Evolutionary conservation across 2,329 filamentous ascomycete genomes (phyloP), one percentile per base, ranked within the genome.

Genomic region (Cordyceps sp.): DNA sequence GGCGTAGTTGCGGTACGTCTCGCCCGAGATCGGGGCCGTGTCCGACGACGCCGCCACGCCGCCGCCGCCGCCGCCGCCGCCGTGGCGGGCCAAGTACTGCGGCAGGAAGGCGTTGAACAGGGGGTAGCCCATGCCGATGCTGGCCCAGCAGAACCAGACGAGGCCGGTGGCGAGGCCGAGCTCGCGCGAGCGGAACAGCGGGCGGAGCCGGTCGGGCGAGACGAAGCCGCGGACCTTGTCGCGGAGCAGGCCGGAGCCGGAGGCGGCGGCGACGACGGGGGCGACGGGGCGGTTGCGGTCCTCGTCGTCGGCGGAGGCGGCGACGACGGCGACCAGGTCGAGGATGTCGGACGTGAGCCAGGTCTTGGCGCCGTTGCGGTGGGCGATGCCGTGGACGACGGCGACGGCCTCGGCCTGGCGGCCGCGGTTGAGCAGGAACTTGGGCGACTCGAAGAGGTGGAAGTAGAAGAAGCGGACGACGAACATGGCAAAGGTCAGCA

Each of bases 101-200:
- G 84, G 84, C n/a, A 93, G 64, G 55, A 92, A 92, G 32, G 80
- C 78, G 52, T 90, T 90, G 66, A 88, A 93, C 2, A 93, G 68
- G 1, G 82, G 83, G 46, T 88, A 92, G 3, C 76, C 82, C 72
- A 92, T 79, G 37, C 83, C 83, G 41, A 92, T 86, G 12, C 72
- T 76, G 0, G 75, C 66, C 83, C 83, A 92, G 49, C 73, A 75
- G 53, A 85, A 80, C 79, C 79, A 85, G 30, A 88, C 60, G 16
- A 74, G 54, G 4, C 40, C 44, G 1, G 69, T 73, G 25, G 66
- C 61, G 32, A 59, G 41, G 32, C 58, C 66, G 7, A 71, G 57
- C 33, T 61, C 66, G 41, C 58, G 66, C 34, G 46, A 64, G 37
- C 57, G 55, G 36, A 45, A 51, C 1, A 44, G 39, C n/a, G n/a